A percentile compares a stretch with the other conserved stretches of the same genome.
Conservation (phyloP, 1,284 basidiomycete species). For the Tilletia horrida region DNA sequence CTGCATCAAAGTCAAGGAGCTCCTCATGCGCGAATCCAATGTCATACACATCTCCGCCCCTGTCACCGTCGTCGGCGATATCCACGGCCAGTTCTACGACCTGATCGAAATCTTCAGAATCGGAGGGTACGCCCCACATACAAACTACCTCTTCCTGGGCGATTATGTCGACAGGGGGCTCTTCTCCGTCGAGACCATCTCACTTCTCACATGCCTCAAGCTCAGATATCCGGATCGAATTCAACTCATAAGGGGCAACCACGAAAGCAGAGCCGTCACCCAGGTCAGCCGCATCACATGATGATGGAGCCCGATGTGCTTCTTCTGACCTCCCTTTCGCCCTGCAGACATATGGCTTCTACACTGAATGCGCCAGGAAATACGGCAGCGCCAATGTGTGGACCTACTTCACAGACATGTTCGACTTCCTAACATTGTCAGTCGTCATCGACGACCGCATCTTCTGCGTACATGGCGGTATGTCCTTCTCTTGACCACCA, state of each 20-base stretch:
- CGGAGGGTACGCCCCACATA: slow-evolving; percentile 91
- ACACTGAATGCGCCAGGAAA: slow-evolving; percentile 95
- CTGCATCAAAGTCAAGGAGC: slow-evolving; percentile 58
- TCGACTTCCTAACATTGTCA: slow-evolving; percentile 94
- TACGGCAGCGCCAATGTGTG: slow-evolving; percentile 87
- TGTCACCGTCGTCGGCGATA: slow-evolving; percentile 99
- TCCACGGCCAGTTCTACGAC: slow-evolving; percentile 99
- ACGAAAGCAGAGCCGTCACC: slow-evolving; percentile 95
- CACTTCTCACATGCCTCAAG: slow-evolving; percentile 92
- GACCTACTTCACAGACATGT: slow-evolving; percentile 99
- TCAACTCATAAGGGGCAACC: slow-evolving; percentile 94
- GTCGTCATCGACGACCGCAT: slow-evolving; percentile 99
- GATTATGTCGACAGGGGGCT: slow-evolving; percentile 79
- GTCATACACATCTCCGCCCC: slow-evolving; percentile 96
- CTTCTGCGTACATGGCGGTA: slow-evolving; percentile 92
- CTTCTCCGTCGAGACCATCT: slow-evolving; percentile 98
- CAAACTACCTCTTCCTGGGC: slow-evolving; percentile 74
- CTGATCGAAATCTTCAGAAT: slow-evolving; percentile 98
- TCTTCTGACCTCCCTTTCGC: slow-evolving; percentile 20
- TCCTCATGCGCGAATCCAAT: slow-evolving; percentile 97
- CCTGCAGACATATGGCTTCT: slow-evolving; percentile 92
- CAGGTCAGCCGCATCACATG: slow-evolving; percentile 70
- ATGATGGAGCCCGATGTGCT: neutral
- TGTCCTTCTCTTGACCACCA: neutral
- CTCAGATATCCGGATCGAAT: slow-evolving; percentile 94